Percentiles rank a stretch among this genome's conserved stretches.
Conservation (phyloP, 1,139 yeast genomes). For the Yamadazyma taylorii region DNA sequence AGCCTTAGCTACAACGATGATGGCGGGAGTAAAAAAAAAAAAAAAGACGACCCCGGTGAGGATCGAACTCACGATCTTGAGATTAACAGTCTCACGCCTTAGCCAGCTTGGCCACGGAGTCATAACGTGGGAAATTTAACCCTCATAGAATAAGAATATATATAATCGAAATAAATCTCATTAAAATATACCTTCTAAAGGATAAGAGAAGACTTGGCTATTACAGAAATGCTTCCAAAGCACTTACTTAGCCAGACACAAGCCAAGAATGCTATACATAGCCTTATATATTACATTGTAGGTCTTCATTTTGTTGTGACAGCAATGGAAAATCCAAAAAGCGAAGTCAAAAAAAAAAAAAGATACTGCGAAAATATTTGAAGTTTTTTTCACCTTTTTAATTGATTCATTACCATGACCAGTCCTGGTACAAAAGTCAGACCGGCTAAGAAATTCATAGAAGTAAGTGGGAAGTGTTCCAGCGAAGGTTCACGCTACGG, state of each 20-base stretch:
- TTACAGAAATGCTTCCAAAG: no score
- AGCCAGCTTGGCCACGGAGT: slow-evolving; percentile 56
- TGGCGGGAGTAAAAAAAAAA: slow-evolving; percentile 3
- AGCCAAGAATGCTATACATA: no score
- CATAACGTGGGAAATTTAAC: slow-evolving; percentile 13
- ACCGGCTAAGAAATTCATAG: slow-evolving; percentile 41
- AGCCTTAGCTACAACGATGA: no score
- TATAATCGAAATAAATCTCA: no score
- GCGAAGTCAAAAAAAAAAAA: no score
- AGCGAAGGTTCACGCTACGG: slow-evolving; percentile 55
- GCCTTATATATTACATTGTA: no score
- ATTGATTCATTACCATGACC: neutral
- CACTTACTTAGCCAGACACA: no score
- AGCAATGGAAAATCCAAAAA: no score
- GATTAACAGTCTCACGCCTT: slow-evolving; percentile 57
- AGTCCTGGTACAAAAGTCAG: slow-evolving; percentile 25
- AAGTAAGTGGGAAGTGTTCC: slow-evolving; percentile 39
- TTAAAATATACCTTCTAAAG: no score
- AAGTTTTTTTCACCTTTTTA: neutral
- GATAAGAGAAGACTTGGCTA: no score
- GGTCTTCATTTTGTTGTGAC: no score
- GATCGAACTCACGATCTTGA: slow-evolving; percentile 45
- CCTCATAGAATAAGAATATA: no score
- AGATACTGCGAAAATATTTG: neutral
- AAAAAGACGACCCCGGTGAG: slow-evolving; percentile 39